Percentiles rank a stretch among this genome's conserved stretches.
Conservation (phyloP, 2,329 filamentous ascomycete species). For the Neoascochyta sp. region DNA sequence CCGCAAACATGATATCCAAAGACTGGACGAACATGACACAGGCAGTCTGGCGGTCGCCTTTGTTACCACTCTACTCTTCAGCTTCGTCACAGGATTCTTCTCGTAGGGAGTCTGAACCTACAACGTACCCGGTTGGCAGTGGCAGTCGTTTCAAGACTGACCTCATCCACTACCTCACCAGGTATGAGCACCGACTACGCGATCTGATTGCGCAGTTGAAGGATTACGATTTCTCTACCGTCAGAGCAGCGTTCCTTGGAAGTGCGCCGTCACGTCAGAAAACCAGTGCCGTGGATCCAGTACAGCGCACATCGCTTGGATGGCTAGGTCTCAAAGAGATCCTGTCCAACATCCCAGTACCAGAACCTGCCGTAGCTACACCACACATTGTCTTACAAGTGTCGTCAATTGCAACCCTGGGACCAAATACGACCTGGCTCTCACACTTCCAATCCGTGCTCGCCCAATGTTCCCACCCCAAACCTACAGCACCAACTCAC, state of each 20-base stretch:
- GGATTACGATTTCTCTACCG: slow-evolving; percentile 64
- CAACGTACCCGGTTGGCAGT: slow-evolving; percentile 49
- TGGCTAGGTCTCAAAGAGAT: slow-evolving; percentile 66
- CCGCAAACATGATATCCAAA: slow-evolving; percentile 82
- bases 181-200: slow-evolving; percentile 61
- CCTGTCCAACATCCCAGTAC: slow-evolving; percentile 44
- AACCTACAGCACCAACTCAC: neutral
- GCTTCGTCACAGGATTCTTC: too few relatives aligned
- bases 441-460: slow-evolving; percentile 49
- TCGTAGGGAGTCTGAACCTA: too few relatives aligned
- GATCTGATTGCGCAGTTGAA: slow-evolving; percentile 56
- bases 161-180: slow-evolving; percentile 66
- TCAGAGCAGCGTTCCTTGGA: slow-evolving; percentile 70
- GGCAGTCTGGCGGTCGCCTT: slow-evolving; percentile 73
- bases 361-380: slow-evolving; percentile 24
- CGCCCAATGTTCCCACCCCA: slow-evolving; percentile 6
- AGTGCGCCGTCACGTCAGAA: slow-evolving; percentile 70
- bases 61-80: slow-evolving; percentile 54
- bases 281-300: slow-evolving; percentile 41
- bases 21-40: slow-evolving; percentile 91
- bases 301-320: slow-evolving; percentile 63
- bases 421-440: slow-evolving; percentile 68
- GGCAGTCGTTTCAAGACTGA: slow-evolving; percentile 73
- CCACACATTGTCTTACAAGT: slow-evolving; percentile 58
- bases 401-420: slow-evolving; percentile 79